These are phyloP conservation scores for Inonotus hispidus DNA, from an alignment of 1,284 basidiomycete species.

Conservation along the genomic window DNA sequence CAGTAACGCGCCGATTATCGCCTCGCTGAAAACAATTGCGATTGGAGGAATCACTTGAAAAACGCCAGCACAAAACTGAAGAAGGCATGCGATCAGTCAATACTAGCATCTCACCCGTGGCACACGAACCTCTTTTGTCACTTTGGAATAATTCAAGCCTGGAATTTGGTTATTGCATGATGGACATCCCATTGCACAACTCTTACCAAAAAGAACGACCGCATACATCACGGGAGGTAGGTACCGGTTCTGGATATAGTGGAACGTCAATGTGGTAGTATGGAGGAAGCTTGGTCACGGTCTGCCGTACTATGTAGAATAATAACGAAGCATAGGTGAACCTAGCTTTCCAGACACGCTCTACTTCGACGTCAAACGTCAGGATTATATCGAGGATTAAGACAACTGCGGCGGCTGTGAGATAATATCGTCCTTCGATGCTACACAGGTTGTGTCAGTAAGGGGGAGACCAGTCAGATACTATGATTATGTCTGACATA, in stretches of 20 bases:
- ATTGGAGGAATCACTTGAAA: conserved; percentile 3
- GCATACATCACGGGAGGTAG: conserved; percentile 1
- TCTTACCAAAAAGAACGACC: background rate
- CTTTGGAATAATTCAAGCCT: background rate
- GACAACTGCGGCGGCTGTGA: background rate
- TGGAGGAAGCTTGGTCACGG: background rate
- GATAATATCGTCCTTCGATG: conserved; percentile 5
- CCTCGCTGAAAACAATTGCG: conserved; percentile 6
- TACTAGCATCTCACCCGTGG: background rate
- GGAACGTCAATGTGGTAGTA: background rate
- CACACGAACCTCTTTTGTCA: background rate
- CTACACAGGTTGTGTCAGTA: background rate
- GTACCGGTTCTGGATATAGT: conserved; percentile 4
- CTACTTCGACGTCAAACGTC: conserved; percentile 4
- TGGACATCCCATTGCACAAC: background rate
- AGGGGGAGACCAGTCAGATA: background rate
- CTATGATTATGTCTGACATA: background rate
- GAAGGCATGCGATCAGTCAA: background rate
- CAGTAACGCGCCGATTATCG: conserved; percentile 3
- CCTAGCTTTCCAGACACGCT: conserved; percentile 4
- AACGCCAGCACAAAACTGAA: conserved; percentile 1
- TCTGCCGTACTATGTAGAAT: background rate
- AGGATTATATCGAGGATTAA: conserved; percentile 3
- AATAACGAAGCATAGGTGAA: background rate
- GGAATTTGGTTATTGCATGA: background rate